Conservation (phyloP, 2,329 filamentous ascomycete species). For the Alternaria sp. region DNA sequence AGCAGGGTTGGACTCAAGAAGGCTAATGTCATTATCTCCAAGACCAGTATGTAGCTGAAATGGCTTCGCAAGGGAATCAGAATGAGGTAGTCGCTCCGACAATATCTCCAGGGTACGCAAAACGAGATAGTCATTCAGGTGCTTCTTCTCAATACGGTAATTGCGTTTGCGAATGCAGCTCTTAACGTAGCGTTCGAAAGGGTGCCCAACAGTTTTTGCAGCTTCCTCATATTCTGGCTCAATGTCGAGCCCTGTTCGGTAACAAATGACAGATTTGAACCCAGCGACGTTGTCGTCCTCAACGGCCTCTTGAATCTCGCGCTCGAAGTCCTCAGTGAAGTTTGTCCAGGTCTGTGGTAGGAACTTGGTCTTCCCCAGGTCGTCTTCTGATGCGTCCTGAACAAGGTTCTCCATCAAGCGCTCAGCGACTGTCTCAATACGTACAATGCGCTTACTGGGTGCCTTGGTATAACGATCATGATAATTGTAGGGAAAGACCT, state of each 20-base stretch:
- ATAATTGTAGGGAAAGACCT: conserved; percentile 67
- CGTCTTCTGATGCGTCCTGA: conserved; percentile 49
- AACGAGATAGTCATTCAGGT: conserved; percentile 75
- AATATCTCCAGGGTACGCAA: conserved; percentile 70
- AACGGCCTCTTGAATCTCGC: conserved; percentile 65
- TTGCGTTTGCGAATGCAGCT: conserved; percentile 50
- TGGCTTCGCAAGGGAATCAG: conserved; percentile 67
- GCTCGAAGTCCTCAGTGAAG: conserved; percentile 62
- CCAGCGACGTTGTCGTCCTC: conserved; percentile 74
- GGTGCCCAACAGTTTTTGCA: conserved; percentile 43
- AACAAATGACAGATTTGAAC: conserved; percentile 87
- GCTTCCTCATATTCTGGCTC: conserved; percentile 56
- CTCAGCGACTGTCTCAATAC: conserved; percentile 77
- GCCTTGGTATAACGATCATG: conserved; percentile 69
- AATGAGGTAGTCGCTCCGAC: conserved; percentile 45
- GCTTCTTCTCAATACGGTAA: conserved; percentile 67
- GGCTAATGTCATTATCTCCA: conserved; percentile 79
- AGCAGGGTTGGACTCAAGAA: conserved; percentile 76
- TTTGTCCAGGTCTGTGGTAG: conserved; percentile 51
- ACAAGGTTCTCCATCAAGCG: conserved; percentile 65
- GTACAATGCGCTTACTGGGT: conserved; percentile 75
- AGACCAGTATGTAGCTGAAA: conserved; percentile 86
- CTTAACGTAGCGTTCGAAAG: conserved; percentile 55
- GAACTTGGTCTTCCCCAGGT: conserved; percentile 44
- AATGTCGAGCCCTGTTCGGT: conserved; percentile 74